Conservation (phyloP, 106 monocot genomes). For the Dioscorea dumetorum region DNA sequence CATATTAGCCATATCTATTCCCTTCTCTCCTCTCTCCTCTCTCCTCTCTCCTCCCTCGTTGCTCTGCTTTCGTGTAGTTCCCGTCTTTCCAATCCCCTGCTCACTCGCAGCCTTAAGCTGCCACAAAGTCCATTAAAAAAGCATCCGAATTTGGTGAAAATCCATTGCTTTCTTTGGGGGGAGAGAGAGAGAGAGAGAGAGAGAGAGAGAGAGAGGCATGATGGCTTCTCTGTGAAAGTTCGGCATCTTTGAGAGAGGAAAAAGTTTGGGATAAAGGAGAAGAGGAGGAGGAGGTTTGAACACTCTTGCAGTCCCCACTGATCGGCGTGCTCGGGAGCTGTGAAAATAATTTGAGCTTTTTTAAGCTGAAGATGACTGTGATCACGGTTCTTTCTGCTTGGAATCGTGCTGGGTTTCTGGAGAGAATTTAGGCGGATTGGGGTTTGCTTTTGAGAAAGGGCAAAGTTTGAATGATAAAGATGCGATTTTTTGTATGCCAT, state of each 20-base stretch:
- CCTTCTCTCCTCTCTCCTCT: slow-evolving; percentile 4
- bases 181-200: slow-evolving; percentile 8
- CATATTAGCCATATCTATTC: background rate
- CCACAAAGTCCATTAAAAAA: slow-evolving; percentile 7
- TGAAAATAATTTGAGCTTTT: slow-evolving; percentile 10
- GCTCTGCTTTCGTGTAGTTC: slow-evolving; percentile 37
- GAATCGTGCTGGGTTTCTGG: too few species aligned
- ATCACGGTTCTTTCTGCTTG: too few species aligned
- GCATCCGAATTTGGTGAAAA: background rate
- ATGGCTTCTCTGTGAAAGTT: slow-evolving; percentile 61
- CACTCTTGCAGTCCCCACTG: slow-evolving; percentile 32
- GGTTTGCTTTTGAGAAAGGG: too few species aligned
- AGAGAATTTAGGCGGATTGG: too few species aligned
- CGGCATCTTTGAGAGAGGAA: slow-evolving; percentile 35
- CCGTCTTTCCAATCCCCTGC: slow-evolving; percentile 11
- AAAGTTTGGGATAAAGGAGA: slow-evolving; percentile 10
- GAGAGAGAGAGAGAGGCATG: slow-evolving; percentile 19
- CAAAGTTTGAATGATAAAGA: too few species aligned
- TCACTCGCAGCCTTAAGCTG: slow-evolving; percentile 41
- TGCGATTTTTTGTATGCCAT: too few species aligned
- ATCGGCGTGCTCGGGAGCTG: slow-evolving; percentile 49
- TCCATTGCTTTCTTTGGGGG: background rate
- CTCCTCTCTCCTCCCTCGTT: slow-evolving; percentile 7
- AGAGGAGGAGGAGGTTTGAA: slow-evolving; percentile 17
- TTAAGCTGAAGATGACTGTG: too few species aligned